phyloP scores from a whole-genome alignment of 2,329 filamentous ascomycete genomes.

The Amauroascus verrucosus region DNA sequence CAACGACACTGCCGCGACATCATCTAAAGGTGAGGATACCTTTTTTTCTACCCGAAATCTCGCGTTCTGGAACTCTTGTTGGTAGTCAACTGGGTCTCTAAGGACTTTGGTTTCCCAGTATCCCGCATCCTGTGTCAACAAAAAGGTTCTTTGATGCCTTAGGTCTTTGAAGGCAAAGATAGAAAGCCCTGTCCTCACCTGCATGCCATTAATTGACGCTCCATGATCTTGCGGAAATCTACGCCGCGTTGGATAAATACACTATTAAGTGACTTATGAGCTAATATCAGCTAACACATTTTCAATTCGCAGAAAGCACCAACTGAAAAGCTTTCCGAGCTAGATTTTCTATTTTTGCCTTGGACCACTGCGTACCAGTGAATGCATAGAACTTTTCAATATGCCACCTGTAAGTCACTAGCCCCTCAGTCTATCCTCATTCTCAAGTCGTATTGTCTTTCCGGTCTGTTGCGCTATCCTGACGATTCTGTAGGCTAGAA shows the following conservation, averaged over 20 bases:
- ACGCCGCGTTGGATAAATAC: neutral
- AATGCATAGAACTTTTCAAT: constrained; percentile 19
- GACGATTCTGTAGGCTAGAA: constrained; percentile 51
- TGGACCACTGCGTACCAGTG: neutral
- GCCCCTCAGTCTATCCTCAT: neutral
- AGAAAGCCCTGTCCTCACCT: neutral
- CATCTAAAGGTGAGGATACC: neutral
- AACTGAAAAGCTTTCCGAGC: neutral
- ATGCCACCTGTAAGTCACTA: constrained; percentile 49
- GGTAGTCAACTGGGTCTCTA: neutral
- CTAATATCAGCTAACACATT: neutral
- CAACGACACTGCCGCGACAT: neutral
- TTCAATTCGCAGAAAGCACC: neutral
- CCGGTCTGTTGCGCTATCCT: constrained; percentile 25
- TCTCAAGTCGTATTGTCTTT: neutral
- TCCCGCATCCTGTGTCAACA: constrained; percentile 3
- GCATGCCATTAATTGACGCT: neutral
- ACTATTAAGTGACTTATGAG: neutral
- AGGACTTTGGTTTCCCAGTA: neutral
- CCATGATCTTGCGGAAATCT: neutral
- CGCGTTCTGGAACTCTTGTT: neutral
- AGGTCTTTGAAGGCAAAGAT: neutral
- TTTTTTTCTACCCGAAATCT: neutral
- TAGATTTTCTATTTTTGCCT: neutral
- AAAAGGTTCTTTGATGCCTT: constrained; percentile 1